phyloP scores from a whole-genome alignment of 1,284 basidiomycete species.

The Leccinum subrobustum region DNA sequence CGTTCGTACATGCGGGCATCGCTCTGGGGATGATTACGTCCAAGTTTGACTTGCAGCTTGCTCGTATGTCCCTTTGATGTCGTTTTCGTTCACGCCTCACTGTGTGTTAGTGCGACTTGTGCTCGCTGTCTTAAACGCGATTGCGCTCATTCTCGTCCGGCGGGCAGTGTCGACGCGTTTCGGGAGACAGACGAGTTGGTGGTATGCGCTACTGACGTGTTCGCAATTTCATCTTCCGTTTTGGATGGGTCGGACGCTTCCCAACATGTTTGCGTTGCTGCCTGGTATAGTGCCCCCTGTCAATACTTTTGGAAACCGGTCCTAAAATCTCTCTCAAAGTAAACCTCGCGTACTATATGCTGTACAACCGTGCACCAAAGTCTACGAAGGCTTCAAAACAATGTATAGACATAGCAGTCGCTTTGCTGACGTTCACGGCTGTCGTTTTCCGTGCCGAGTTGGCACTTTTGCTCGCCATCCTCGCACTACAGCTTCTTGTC shows the following conservation, averaged over 20 bases:
- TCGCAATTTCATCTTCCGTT: constrained; percentile 92
- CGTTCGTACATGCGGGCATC: constrained; percentile 43
- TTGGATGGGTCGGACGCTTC: constrained; percentile 90
- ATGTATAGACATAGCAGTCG: constrained; percentile 41
- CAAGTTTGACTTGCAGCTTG: constrained; percentile 63
- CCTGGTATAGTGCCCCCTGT: constrained; percentile 52
- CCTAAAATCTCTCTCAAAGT: constrained; percentile 34
- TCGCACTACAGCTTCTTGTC: constrained; percentile 58
- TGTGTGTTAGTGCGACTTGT: constrained; percentile 64
- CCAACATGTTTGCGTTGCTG: constrained; percentile 90
- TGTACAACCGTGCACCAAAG: constrained; percentile 50
- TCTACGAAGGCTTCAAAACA: constrained; percentile 38
- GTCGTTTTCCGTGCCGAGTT: constrained; percentile 85
- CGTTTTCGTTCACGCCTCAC: not conserved
- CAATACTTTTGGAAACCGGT: not conserved
- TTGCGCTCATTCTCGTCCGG: constrained; percentile 65
- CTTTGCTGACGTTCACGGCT: constrained; percentile 63
- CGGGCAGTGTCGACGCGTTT: constrained; percentile 63
- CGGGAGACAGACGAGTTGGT: constrained; percentile 53
- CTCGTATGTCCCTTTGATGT: constrained; percentile 43
- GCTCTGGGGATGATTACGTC: constrained; percentile 43
- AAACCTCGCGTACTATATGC: constrained; percentile 58
- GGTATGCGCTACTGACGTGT: constrained; percentile 69
- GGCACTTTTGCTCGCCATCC: constrained; percentile 60
- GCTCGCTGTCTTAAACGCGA: constrained; percentile 66